Percentiles rank a stretch among this genome's conserved stretches.
Conservation (phyloP, 306 rosid genomes). For the Argentina anserina region DNA sequence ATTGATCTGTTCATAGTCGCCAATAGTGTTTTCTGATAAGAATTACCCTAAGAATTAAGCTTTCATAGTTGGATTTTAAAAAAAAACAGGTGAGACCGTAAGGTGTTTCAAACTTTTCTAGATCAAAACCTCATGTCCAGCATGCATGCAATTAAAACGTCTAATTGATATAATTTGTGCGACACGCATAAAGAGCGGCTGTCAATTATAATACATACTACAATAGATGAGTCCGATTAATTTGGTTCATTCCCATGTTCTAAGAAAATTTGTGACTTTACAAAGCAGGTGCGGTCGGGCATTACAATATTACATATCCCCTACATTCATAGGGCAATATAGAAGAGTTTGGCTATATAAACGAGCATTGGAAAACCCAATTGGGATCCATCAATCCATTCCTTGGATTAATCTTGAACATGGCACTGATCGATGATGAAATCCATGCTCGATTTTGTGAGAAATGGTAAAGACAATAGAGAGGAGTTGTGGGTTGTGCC, state of each 20-base stretch:
- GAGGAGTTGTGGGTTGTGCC: background rate
- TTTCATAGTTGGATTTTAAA: too few species aligned
- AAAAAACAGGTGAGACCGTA: too few species aligned
- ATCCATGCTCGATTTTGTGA: constrained; percentile 4
- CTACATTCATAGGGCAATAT: constrained; percentile 2
- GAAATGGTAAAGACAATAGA: background rate
- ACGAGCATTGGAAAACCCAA: constrained; percentile 11
- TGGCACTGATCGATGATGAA: constrained; percentile 18
- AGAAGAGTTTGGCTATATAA: background rate
- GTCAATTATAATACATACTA: background rate
- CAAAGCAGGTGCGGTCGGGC: background rate
- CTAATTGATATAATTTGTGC: background rate
- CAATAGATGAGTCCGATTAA: background rate
- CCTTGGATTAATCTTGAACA: background rate
- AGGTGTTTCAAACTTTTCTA: constrained; percentile 12
- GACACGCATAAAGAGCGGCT: background rate
- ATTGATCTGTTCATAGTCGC: too few species aligned
- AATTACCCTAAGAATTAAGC: too few species aligned
- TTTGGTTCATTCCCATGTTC: constrained; percentile 11
- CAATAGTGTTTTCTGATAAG: too few species aligned
- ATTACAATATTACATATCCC: constrained; percentile 14
- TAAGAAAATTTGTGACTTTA: constrained; percentile 4
- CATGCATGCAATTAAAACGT: background rate
- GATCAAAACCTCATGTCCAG: background rate
- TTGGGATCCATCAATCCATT: constrained; percentile 17